Evolutionary conservation across 768 basidiomycete genomes (phyloP), one percentile per base, ranked within the genome.

Genomic region (Aureoboletus auriporus): DNA sequence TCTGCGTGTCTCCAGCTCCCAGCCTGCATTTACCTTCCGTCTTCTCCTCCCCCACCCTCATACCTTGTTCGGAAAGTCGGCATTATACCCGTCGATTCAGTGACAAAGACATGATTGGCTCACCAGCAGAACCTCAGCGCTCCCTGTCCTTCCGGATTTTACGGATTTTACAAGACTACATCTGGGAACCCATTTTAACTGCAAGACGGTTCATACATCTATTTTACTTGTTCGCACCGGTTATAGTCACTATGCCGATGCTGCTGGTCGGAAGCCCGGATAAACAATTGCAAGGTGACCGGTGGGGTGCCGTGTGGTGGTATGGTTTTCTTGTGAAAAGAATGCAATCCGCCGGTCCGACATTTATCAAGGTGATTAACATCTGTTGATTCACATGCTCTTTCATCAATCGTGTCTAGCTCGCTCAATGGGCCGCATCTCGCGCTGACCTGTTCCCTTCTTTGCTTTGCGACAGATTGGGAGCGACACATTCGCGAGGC

Each of bases 371-470:
- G 82, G 92, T 89, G 59, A 47, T 71, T 58, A 35, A 20, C 37
- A 40, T 16, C 29, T 28, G n/a, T 46, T 35, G 20, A 37, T 28
- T 34, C 53, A 11, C 38, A 30, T 52, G 12, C 40, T 39, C 45
- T 61, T 39, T 56, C 13, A 45, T 44, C 11, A 39, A 51, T 26
- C 27, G 29, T 36, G 14, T 46, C 17, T 64, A 94, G 93, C 78
- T 99, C 47, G 89, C 93, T 5, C 96, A 99, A 78, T 99, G 96
- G 96, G 96, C 96, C 7, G 96, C 88, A 12, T 93, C 94, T 13
- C 81, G 96, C 31, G 88, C 86, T 35, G 96, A 99, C 67, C 74
- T 99, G 3, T 98, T 99, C 69, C 92, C 96, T 3, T 74, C 83
- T 17, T 66, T 80, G 11, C 80, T 99, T 16, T 99, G 96, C 67